Percentiles rank a stretch among this genome's conserved stretches.
phyloP scores from a whole-genome alignment of 257 asterid species.

The Nicotiana tabacum region DNA sequence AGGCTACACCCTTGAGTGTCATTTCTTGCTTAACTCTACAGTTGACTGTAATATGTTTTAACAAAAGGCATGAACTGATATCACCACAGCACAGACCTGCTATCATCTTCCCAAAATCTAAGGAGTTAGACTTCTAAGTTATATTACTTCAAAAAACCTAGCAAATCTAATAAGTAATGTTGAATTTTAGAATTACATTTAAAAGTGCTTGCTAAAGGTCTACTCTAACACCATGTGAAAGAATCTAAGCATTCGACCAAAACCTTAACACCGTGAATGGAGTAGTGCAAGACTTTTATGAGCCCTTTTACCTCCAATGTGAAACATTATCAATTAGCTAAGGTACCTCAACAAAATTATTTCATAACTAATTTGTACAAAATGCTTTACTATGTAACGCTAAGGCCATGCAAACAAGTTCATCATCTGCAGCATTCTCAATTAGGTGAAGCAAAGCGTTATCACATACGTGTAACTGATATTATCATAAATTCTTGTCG shows the following conservation, averaged over 20 bases:
- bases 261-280: not conserved
- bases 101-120: not conserved
- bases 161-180: no score
- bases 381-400: not conserved
- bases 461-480: conserved; percentile 76
- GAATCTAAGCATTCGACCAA: not conserved
- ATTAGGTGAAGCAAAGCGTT: not conserved
- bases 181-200: not conserved
- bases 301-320: not conserved
- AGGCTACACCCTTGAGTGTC: no score
- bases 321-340: not conserved
- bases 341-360: not conserved
- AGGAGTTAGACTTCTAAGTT: not conserved
- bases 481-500: conserved; percentile 80
- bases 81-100: not conserved
- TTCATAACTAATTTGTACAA: not conserved
- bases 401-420: not conserved
- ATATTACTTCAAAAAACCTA: not conserved
- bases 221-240: not conserved
- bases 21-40: not conserved
- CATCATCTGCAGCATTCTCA: not conserved
- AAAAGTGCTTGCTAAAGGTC: not conserved
- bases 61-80: not conserved
- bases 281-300: not conserved
- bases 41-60: not conserved